Evolutionary conservation across 306 rosid genomes (phyloP).

Genomic region (Vicia villosa): DNA sequence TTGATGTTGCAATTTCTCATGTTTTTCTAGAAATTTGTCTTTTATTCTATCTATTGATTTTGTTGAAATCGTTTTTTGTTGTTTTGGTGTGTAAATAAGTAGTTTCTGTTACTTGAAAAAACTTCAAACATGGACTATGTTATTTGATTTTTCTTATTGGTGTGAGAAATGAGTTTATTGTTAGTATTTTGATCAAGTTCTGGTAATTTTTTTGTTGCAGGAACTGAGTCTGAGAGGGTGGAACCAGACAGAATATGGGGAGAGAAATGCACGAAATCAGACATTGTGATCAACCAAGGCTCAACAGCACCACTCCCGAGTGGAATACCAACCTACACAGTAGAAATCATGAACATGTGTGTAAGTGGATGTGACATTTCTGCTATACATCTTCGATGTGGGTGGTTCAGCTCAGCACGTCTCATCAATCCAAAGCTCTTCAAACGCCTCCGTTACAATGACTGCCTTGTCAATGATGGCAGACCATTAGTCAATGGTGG

Average conservation of each 20-base stretch:
- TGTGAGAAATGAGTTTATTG: no score
- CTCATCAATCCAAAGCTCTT: slow-evolving; percentile 80
- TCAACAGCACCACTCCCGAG: slow-evolving; percentile 76
- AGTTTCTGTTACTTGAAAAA: no score
- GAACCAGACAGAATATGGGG: slow-evolving; percentile 79
- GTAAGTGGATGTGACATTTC: slow-evolving; percentile 73
- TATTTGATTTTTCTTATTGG: no score
- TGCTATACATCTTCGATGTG: slow-evolving; percentile 68
- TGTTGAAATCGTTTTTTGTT: neutral
- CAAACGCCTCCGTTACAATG: slow-evolving; percentile 75
- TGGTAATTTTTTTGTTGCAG: slow-evolving; percentile 27
- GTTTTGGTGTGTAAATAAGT: no score
- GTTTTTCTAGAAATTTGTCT: neutral
- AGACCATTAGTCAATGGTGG: slow-evolving; percentile 62
- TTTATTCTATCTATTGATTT: neutral
- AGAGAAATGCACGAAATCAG: slow-evolving; percentile 65
- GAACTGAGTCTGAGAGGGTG: slow-evolving; percentile 25
- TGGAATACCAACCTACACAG: slow-evolving; percentile 85
- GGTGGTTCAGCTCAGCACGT: slow-evolving; percentile 92
- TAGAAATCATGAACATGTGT: slow-evolving; percentile 75
- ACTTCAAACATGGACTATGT: no score
- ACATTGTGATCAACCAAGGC: slow-evolving; percentile 73
- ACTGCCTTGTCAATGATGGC: slow-evolving; percentile 87
- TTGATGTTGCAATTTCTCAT: neutral
- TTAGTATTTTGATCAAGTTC: neutral